Conservation (phyloP, 345 rosid genomes). For the Moricandia moricandioides region DNA sequence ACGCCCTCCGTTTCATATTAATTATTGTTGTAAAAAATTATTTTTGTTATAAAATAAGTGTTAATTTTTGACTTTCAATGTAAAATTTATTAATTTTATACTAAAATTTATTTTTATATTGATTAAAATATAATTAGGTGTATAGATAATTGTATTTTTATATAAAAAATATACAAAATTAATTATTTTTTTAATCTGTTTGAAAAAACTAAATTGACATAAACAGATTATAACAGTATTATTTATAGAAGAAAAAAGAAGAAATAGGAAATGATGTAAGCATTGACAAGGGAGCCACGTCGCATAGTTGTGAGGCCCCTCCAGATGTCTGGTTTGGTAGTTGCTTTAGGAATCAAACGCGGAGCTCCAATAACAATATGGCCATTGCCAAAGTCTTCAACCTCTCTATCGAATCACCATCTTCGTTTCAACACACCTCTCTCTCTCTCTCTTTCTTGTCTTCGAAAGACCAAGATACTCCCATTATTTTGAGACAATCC, state of each 20-base stretch:
- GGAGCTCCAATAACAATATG: constrained; percentile 44
- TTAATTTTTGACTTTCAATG: too few relatives aligned
- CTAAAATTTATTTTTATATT: too few relatives aligned
- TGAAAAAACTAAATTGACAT: too few relatives aligned
- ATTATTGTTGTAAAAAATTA: too few relatives aligned
- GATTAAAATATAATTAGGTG: too few relatives aligned
- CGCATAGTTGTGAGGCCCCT: constrained; percentile 36
- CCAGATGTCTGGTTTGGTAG: constrained; percentile 71
- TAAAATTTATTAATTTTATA: too few relatives aligned
- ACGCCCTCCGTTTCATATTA: too few relatives aligned
- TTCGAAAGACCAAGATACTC: constrained; percentile 5
- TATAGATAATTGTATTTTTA: too few relatives aligned
- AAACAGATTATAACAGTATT: neutral
- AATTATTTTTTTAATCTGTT: too few relatives aligned
- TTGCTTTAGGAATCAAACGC: constrained; percentile 54
- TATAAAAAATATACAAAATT: too few relatives aligned
- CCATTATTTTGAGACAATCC: neutral
- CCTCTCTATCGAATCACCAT: constrained; percentile 5
- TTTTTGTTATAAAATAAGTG: too few relatives aligned
- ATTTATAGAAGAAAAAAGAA: neutral
- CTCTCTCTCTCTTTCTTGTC: neutral
- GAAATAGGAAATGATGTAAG: constrained; percentile 31
- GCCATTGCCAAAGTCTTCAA: constrained; percentile 33
- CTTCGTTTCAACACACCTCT: constrained; percentile 9
- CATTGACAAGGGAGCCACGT: constrained; percentile 39